phyloP scores from a whole-genome alignment of 2,329 filamentous ascomycete species.

The Aspergillus oerlinghausenensis region DNA sequence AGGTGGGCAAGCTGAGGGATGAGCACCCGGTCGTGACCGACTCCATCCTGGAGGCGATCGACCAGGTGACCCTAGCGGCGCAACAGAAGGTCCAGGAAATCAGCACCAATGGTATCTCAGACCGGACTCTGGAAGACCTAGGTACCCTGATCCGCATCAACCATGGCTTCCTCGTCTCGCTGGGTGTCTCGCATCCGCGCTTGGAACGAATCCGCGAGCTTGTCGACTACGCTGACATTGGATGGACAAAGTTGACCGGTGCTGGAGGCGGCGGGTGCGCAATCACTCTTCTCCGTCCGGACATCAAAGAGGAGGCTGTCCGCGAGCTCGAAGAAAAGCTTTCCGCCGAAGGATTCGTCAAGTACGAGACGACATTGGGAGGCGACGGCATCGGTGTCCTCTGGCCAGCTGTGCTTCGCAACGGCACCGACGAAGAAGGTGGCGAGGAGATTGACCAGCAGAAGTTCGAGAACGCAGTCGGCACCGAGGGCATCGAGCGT shows the following conservation, averaged over 20 bases:
- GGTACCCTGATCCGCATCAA: conserved; percentile 91
- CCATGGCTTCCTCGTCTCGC: conserved; percentile 81
- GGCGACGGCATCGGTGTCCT: conserved; percentile 92
- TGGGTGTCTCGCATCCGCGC: conserved; percentile 91
- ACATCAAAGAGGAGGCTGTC: conserved; percentile 54
- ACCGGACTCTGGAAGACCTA: conserved; percentile 63
- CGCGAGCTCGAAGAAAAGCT: conserved; percentile 62
- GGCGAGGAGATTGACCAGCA: conserved; percentile 92
- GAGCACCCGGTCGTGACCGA: conserved; percentile 73
- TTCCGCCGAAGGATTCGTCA: conserved; percentile 68
- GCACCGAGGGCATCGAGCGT: conserved; percentile 77
- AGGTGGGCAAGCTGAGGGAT: conserved; percentile 69
- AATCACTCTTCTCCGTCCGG: conserved; percentile 79
- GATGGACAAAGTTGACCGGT: conserved; percentile 96
- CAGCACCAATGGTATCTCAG: conserved; percentile 62
- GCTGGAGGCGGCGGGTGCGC: conserved; percentile 94
- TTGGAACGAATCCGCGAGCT: conserved; percentile 88
- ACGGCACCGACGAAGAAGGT: conserved; percentile 73
- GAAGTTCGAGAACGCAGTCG: conserved; percentile 77
- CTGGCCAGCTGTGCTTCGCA: conserved; percentile 86
- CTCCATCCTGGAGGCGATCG: conserved; percentile 79
- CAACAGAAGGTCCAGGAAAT: conserved; percentile 53
- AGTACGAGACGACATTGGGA: conserved; percentile 84
- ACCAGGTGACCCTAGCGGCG: conserved; percentile 56
- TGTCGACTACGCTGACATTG: conserved; percentile 81